These are phyloP conservation scores for Backusella psychrophila DNA, from an alignment of 192 early-diverging fungal genomes.

Conservation along the genomic window DNA sequence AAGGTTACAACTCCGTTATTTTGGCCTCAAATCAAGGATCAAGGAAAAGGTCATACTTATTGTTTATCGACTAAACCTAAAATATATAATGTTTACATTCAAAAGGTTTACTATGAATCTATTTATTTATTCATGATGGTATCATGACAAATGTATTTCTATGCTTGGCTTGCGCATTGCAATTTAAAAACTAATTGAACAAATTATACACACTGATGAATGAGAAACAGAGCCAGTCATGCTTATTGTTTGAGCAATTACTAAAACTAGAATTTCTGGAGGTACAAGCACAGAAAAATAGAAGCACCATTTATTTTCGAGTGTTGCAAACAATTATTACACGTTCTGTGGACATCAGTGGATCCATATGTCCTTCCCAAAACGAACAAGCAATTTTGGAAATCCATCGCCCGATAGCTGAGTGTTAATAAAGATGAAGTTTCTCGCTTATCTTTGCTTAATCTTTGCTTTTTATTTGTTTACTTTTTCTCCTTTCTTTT, in stretches of 20 bases:
- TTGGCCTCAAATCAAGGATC: neutral
- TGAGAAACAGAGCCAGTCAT: neutral
- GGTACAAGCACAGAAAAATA: neutral
- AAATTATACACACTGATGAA: neutral
- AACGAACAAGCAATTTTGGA: neutral
- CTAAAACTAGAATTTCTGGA: neutral
- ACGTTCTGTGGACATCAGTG: neutral
- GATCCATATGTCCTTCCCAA: neutral
- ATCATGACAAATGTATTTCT: neutral
- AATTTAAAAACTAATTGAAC: neutral
- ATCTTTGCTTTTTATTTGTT: neutral
- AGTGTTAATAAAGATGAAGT: slow-evolving; percentile 5
- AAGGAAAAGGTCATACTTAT: neutral
- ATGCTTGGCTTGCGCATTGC: neutral
- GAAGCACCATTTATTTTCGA: neutral
- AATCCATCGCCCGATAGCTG: neutral
- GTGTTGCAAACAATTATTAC: neutral
- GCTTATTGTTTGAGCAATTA: neutral
- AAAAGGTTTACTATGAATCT: no score
- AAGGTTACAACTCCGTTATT: neutral
- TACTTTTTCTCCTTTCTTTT: neutral
- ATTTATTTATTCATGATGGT: neutral
- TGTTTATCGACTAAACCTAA: neutral
- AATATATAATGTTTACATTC: neutral
- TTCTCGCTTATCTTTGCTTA: neutral